Evolutionary conservation across 1,284 basidiomycete species (phyloP), one percentile per base, ranked within the genome.

Genomic region (Athelia psychrophila): DNA sequence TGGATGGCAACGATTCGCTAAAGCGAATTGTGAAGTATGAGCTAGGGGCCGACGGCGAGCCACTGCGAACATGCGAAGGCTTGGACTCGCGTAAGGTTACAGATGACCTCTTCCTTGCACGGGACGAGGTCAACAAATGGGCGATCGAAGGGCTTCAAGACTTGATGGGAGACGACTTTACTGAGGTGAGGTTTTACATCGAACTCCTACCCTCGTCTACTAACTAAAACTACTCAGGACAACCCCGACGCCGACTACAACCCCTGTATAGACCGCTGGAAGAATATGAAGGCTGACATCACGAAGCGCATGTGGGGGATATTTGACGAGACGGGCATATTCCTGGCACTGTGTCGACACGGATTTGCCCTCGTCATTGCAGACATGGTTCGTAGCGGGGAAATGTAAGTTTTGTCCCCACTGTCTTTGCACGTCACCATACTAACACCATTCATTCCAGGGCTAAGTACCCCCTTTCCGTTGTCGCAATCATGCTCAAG

Each of bases 391-490:
- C 49, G 47, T 19, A 65, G 64, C 40, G 65, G 67, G 1, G 63
- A 69, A 52, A 49, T 65, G 67, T 67, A 47, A 44, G 58, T 63
- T 2, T 30, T 12, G 12, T 35, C n/a, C 38, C 9, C 20, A 38
- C 27, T 30, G 20, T 46, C 36, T 25, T n/a, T 20, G 32, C 15
- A 47, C 18, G 42, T 32, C 19, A 16, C 25, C 44, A 19, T 22
- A 30, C 36, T 13, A 35, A 30, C 27, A 10, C 13, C 13, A 23
- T 3, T 25, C 19, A 44, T 20, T 44, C n/a, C 48, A 72, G 70
- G 10, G 60, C 68, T 0, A 72, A 73, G 48, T 74, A 74, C 50
- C 61, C 62, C 0, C 56, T 73, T 0, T 63, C 68, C 0, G 49
- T 66, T 19, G 54, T 68, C 1, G 42, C 60, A 1, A 47, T 45